Evolutionary conservation across 192 early-diverging fungal genomes (phyloP), one percentile per base, ranked within the genome.

Genomic region (Rhizophagus prolifer): DNA sequence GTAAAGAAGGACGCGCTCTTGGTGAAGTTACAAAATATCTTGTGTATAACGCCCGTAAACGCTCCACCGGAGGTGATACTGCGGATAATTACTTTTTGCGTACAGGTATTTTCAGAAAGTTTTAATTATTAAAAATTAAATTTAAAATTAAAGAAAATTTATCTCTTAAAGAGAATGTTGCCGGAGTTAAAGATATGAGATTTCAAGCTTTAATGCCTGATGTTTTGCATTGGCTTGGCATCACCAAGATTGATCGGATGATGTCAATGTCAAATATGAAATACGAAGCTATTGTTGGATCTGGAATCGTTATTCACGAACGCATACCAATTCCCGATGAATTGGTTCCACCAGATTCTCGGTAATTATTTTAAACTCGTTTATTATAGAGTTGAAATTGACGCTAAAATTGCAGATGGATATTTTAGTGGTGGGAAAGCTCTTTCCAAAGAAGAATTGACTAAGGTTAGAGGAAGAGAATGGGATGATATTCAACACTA

Each of bases 151-250:
- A 38, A 23, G 21, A 44, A 1, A 26, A 36, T 67, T 44, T 66
- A 9, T 30, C 10, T 10, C 9, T 60, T 23, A 23, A 14, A 73
- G 93, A 95, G 79, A 91, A 87, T 78, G 90, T 96, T 73, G 95
- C 95, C 28, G 94, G 95, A 58, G 93, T 95, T 47, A 95, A 97
- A 86, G 96, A 98, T 78, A 94, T 95, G 93, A 90, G 96, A 3
- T 98, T 96, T 92, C 96, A 98, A 75, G 95, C 96, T 0, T 86
- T 96, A 67, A 98, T 96, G 96, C 96, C 95, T 16, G 96, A 98
- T 79, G 94, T 95, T 7, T 85, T 98, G 81, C 96, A 97, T 81
- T 97, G 96, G 96, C 85, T 97, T 21, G 96, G 96, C 28, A 93
- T 97, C 73, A 87, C 88, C 73, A 95, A 94, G 80, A 97, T 97